Evolutionary conservation across 208 protist genomes (phyloP).

Genomic region (Trypanosoma mega): DNA sequence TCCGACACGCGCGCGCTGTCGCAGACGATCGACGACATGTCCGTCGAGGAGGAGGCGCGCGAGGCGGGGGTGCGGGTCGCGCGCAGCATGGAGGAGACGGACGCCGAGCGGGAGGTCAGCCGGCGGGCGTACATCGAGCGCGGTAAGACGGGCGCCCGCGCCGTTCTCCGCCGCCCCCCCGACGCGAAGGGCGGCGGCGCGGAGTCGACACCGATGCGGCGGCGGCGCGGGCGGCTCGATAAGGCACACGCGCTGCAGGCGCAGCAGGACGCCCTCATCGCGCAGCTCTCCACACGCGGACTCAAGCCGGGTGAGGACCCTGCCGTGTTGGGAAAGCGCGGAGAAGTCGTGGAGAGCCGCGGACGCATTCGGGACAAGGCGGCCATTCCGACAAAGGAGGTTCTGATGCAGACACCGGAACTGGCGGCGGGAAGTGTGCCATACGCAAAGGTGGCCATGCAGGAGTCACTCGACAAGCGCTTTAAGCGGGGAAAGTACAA

Average conservation of each 20-base stretch:
- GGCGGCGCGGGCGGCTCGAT: constrained; percentile 53
- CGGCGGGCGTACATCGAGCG: constrained; percentile 87
- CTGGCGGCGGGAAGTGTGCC: constrained; percentile 40
- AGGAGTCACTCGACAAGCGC: constrained; percentile 57
- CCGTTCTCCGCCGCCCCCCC: constrained; percentile 68
- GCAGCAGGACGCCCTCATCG: constrained; percentile 66
- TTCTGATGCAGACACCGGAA: constrained; percentile 52
- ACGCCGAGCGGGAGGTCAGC: constrained; percentile 74
- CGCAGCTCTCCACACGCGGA: constrained; percentile 27
- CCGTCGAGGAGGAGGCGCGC: constrained; percentile 59
- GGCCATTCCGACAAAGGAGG: constrained; percentile 54
- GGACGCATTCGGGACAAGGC: constrained; percentile 60
- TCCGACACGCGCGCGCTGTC: constrained; percentile 45
- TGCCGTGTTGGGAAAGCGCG: constrained; percentile 36
- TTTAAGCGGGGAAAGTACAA: constrained; percentile 75
- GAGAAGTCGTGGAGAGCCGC: constrained; percentile 38
- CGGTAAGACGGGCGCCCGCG: constrained; percentile 76
- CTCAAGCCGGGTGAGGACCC: constrained; percentile 34
- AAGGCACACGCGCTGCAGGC: constrained; percentile 71
- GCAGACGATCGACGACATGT: constrained; percentile 71
- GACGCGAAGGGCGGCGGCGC: not conserved
- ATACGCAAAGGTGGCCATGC: constrained; percentile 30
- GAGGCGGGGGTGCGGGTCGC: constrained; percentile 61
- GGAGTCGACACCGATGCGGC: constrained; percentile 35
- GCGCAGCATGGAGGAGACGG: constrained; percentile 86